Percentiles rank a stretch among this genome's conserved stretches.
Conservation (phyloP, 2,329 filamentous ascomycete genomes). For the Stagonosporopsis cucurbitacearum region DNA sequence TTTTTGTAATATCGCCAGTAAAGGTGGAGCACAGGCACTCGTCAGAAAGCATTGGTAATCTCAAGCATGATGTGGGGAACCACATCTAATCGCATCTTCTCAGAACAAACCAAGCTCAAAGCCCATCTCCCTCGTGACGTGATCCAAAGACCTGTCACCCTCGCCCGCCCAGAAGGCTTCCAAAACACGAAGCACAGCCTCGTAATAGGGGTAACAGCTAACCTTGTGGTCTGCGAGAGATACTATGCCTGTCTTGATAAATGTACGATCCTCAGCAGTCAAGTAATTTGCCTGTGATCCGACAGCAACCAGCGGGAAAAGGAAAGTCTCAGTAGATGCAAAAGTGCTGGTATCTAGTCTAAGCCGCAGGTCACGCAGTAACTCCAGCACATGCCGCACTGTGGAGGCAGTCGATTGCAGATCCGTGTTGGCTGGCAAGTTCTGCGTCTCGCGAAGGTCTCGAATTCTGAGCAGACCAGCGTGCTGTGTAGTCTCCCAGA, state of each 20-base stretch:
- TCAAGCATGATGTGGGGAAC: background rate
- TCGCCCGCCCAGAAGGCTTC: background rate
- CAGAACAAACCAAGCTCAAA: constrained; percentile 13
- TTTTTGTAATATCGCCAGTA: background rate
- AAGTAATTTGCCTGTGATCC: constrained; percentile 1
- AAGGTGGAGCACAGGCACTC: background rate
- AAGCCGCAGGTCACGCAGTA: constrained; percentile 4
- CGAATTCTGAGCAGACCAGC: constrained; percentile 10
- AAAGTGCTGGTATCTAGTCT: constrained; percentile 1
- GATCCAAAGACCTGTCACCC: background rate
- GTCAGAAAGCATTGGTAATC: background rate
- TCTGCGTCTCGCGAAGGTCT: constrained; percentile 1
- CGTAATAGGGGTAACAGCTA: constrained; percentile 6
- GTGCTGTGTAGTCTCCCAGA: constrained; percentile 11
- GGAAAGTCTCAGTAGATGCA: background rate
- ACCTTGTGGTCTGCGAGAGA: background rate
- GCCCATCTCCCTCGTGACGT: constrained; percentile 1
- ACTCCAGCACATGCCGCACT: background rate
- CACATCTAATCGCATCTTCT: background rate
- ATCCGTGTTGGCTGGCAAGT: background rate
- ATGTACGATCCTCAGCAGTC: background rate
- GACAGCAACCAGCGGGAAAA: constrained; percentile 3
- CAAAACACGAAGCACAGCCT: background rate
- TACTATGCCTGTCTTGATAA: constrained; percentile 7
- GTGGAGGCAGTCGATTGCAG: background rate